These are phyloP conservation scores for Cyclotella sp. DNA, from an alignment of 108 stramenopile species.

Conservation along the genomic window DNA sequence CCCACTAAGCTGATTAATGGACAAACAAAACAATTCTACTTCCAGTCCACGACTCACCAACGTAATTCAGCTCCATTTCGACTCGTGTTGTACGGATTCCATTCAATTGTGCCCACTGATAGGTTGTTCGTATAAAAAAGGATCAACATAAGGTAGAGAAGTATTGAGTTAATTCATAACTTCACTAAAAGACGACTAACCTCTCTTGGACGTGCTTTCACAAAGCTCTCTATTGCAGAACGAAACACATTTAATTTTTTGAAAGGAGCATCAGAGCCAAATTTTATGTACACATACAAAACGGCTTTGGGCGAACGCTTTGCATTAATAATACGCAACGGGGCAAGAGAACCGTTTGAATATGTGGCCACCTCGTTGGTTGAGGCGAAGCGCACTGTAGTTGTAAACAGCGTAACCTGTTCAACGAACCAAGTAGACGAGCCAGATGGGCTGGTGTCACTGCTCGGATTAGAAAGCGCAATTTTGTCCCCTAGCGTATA, in stretches of 20 bases:
- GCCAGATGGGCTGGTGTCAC: slow-evolving; percentile 46
- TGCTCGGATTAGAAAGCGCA: slow-evolving; percentile 46
- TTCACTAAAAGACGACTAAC: neutral
- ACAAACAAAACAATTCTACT: neutral
- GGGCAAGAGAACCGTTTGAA: slow-evolving; percentile 71
- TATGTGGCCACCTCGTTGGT: slow-evolving; percentile 77
- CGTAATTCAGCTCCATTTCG: slow-evolving; percentile 54
- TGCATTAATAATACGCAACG: slow-evolving; percentile 68
- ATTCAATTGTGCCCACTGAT: slow-evolving; percentile 48
- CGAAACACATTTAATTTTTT: slow-evolving; percentile 61
- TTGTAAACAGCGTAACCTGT: slow-evolving; percentile 66
- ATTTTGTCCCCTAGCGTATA: slow-evolving; percentile 6
- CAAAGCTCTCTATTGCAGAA: slow-evolving; percentile 65
- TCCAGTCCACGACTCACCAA: neutral
- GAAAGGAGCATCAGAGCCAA: slow-evolving; percentile 57
- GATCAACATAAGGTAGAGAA: neutral
- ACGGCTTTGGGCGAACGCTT: slow-evolving; percentile 70
- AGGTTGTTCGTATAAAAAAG: neutral
- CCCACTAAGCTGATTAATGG: neutral
- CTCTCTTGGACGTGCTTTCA: slow-evolving; percentile 54
- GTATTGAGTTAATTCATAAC: no score
- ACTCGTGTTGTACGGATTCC: slow-evolving; percentile 53
- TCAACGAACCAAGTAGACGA: slow-evolving; percentile 73
- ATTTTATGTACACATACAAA: slow-evolving; percentile 59
- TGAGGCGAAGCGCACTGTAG: slow-evolving; percentile 66